Evolutionary conservation across 208 protist genomes (phyloP).

Genomic region (Trypanosoma theileri): DNA sequence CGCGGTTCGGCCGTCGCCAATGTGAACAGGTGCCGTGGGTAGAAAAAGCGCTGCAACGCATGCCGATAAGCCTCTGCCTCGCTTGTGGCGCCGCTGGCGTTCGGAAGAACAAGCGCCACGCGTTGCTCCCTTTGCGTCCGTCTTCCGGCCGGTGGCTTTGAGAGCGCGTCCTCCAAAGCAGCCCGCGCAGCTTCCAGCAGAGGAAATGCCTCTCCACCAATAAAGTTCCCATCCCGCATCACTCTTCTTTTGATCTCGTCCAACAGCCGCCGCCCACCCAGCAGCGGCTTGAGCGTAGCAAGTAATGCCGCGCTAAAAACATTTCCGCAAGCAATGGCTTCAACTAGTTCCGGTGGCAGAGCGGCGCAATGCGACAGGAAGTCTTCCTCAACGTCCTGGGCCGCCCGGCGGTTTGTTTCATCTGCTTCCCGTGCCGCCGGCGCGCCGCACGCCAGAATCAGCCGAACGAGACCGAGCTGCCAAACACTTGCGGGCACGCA

Average conservation of each 20-base stretch:
- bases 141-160: not conserved
- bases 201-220: conserved; percentile 61
- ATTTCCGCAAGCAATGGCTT: conserved; percentile 65
- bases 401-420: not conserved
- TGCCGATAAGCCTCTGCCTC: conserved; percentile 35
- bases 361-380: not conserved
- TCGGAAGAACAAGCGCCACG: conserved; percentile 49
- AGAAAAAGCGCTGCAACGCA: conserved; percentile 49
- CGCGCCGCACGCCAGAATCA: conserved; percentile 35
- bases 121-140: conserved; percentile 18
- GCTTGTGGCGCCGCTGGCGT: conserved; percentile 26
- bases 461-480: conserved; percentile 55
- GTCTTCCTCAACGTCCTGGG: not conserved
- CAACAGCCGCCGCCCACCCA: conserved; percentile 24
- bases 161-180: conserved; percentile 49
- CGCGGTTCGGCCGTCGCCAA: conserved; percentile 20
- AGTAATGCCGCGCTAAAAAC: conserved; percentile 60
- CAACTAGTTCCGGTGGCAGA: conserved; percentile 32
- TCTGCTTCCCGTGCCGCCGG: conserved; percentile 6
- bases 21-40: conserved; percentile 47
- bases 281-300: conserved; percentile 31
- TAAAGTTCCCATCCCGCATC: conserved; percentile 37
- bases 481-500: conserved; percentile 53
- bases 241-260: conserved; percentile 38
- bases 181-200: conserved; percentile 52